These are phyloP conservation scores for Solanum pimpinellifolium DNA, from an alignment of 257 asterid species.

Conservation along the genomic window DNA sequence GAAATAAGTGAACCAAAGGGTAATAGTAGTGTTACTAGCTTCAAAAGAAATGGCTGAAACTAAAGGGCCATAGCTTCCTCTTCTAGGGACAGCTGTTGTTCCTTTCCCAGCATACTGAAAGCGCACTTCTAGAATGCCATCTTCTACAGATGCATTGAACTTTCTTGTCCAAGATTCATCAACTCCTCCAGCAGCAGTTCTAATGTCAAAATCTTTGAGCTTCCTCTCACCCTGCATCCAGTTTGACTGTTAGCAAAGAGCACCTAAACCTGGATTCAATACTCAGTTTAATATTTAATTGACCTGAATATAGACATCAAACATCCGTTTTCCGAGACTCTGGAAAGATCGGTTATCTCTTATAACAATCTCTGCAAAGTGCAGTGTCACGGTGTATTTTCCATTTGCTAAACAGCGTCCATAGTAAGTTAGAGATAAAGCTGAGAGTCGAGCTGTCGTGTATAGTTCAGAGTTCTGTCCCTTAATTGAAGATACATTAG, in stretches of 20 bases:
- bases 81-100: slow-evolving; percentile 1
- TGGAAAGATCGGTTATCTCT: not conserved
- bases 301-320: slow-evolving; percentile 6
- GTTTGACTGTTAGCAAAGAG: not conserved
- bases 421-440: slow-evolving; percentile 1
- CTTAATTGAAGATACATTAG: not conserved
- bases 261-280: not conserved
- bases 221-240: slow-evolving; percentile 4
- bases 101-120: slow-evolving; percentile 27
- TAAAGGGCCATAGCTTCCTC: slow-evolving; percentile 22
- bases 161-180: not conserved
- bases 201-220: slow-evolving; percentile 12
- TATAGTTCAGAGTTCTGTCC: not conserved
- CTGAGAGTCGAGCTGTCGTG: slow-evolving; percentile 4
- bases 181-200: slow-evolving; percentile 10
- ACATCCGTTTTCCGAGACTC: slow-evolving; percentile 4
- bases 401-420: slow-evolving; percentile 9
- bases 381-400: slow-evolving; percentile 4
- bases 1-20: not conserved
- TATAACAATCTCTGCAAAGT: slow-evolving; percentile 6
- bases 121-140: slow-evolving; percentile 12
- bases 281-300: not conserved
- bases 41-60: slow-evolving; percentile 24
- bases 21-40: not conserved
- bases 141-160: not conserved